phyloP scores from a whole-genome alignment of 306 rosid species.

The Vachellia pachyceras region DNA sequence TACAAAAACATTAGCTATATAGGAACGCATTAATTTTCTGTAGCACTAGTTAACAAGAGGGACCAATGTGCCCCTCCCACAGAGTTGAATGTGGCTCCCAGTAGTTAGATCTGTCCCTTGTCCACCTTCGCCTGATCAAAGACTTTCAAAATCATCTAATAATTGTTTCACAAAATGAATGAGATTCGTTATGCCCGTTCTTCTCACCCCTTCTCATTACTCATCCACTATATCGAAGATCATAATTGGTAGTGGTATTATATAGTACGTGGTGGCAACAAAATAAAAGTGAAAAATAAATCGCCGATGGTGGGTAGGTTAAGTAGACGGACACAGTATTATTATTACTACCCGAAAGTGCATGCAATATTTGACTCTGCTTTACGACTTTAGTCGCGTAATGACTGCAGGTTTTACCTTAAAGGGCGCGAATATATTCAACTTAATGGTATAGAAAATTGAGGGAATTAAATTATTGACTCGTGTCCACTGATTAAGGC shows the following conservation, averaged over 20 bases:
- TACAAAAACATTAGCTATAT: too few species aligned
- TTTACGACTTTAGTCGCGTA: not conserved
- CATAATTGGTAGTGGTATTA: not conserved
- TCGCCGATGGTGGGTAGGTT: conserved; percentile 4
- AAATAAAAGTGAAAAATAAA: not conserved
- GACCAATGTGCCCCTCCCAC: conserved; percentile 33
- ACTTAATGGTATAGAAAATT: not conserved
- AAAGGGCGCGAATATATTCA: conserved; percentile 5
- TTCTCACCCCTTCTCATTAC: not conserved
- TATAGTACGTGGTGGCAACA: conserved; percentile 5
- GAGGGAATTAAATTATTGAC: not conserved
- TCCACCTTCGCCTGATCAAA: conserved; percentile 22
- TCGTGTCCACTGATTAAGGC: conserved; percentile 40
- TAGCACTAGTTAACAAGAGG: conserved; percentile 41
- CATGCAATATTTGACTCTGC: conserved; percentile 41
- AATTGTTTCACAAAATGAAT: conserved; percentile 25
- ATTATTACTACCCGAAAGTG: conserved; percentile 20
- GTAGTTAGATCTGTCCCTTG: conserved; percentile 39
- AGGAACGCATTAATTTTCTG: conserved; percentile 23
- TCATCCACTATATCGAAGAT: not conserved
- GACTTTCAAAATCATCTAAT: conserved; percentile 15
- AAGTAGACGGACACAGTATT: not conserved
- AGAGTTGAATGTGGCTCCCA: conserved; percentile 34
- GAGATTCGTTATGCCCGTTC: conserved; percentile 27
- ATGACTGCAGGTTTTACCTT: conserved; percentile 6